Conservation (phyloP, 257 asterid genomes). For the Lavandula angustifolia region DNA sequence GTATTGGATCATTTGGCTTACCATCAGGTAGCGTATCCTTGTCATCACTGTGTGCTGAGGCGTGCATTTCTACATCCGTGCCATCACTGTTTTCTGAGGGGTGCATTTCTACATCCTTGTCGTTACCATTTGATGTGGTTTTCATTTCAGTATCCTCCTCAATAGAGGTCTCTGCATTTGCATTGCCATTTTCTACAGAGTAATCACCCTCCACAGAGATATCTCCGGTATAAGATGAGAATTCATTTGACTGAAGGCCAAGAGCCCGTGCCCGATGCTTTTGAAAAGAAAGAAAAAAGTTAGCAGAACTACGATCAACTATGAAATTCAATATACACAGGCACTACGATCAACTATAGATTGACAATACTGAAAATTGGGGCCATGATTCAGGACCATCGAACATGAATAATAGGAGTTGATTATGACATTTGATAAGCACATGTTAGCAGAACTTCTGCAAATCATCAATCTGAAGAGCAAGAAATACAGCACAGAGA, state of each 20-base stretch:
- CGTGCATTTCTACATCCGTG: slow-evolving; percentile 37
- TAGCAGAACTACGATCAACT: no score
- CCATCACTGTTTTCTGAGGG: slow-evolving; percentile 33
- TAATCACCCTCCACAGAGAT: slow-evolving; percentile 31
- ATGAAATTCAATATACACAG: background rate
- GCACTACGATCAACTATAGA: background rate
- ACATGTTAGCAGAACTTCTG: background rate
- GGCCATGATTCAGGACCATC: background rate
- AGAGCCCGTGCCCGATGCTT: slow-evolving; percentile 55
- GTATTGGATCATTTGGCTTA: slow-evolving; percentile 32
- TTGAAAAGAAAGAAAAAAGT: slow-evolving; percentile 2
- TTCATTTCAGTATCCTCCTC: slow-evolving; percentile 41
- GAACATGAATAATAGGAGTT: background rate
- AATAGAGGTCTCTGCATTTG: slow-evolving; percentile 29
- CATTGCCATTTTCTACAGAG: slow-evolving; percentile 44
- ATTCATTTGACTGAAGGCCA: slow-evolving; percentile 45
- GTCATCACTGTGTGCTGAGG: slow-evolving; percentile 36
- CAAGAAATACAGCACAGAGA: background rate
- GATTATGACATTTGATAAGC: background rate
- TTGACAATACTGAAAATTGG: background rate
- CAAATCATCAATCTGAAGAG: slow-evolving; percentile 1
- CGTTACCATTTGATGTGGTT: slow-evolving; percentile 35
- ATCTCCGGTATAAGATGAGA: slow-evolving; percentile 45
- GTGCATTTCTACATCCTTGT: slow-evolving; percentile 37
- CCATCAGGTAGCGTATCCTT: slow-evolving; percentile 36